Evolutionary conservation across 2,329 filamentous ascomycete species (phyloP).

Genomic region (Anthostomella pinea): DNA sequence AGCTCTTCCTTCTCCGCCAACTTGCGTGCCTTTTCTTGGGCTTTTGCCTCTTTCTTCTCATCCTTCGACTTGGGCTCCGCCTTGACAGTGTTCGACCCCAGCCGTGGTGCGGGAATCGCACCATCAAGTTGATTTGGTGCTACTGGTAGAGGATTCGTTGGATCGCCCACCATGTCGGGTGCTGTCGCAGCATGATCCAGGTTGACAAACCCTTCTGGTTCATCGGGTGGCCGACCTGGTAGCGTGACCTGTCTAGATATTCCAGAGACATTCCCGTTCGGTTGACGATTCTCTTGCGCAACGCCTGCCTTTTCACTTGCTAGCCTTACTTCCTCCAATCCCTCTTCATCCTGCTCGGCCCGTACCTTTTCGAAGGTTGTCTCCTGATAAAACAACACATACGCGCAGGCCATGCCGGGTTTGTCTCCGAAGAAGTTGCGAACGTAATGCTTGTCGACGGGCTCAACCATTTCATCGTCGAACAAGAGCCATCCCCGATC

Average conservation of each 20-base stretch:
- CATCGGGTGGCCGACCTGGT: slow-evolving; percentile 43
- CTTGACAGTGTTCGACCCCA: slow-evolving; percentile 27
- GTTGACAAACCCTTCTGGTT: slow-evolving; percentile 52
- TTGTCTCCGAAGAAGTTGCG: slow-evolving; percentile 96
- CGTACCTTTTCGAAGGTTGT: slow-evolving; percentile 66
- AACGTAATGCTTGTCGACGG: slow-evolving; percentile 94
- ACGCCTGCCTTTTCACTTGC: slow-evolving; percentile 56
- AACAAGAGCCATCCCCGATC: slow-evolving; percentile 95
- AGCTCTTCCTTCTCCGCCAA: slow-evolving; percentile 44
- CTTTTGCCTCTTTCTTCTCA: slow-evolving; percentile 66
- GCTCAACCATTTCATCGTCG: slow-evolving; percentile 97
- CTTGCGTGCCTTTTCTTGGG: slow-evolving; percentile 48
- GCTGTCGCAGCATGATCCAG: slow-evolving; percentile 67
- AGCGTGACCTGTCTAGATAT: slow-evolving; percentile 51
- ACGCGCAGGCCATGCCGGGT: slow-evolving; percentile 86
- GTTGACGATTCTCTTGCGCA: slow-evolving; percentile 46
- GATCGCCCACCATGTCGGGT: slow-evolving; percentile 35
- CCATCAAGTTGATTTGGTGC: slow-evolving; percentile 29
- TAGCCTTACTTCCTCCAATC: slow-evolving; percentile 58
- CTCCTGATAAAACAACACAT: slow-evolving; percentile 97
- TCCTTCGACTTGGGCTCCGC: slow-evolving; percentile 49
- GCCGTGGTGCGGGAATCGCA: slow-evolving; percentile 14
- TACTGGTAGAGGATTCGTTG: slow-evolving; percentile 28
- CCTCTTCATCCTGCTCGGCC: slow-evolving; percentile 82
- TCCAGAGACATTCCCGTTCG: slow-evolving; percentile 40